A percentile compares a stretch with the other conserved stretches of the same genome.
Evolutionary conservation across 2,329 filamentous ascomycete species (phyloP).

Genomic region (Rutstroemia sp.): DNA sequence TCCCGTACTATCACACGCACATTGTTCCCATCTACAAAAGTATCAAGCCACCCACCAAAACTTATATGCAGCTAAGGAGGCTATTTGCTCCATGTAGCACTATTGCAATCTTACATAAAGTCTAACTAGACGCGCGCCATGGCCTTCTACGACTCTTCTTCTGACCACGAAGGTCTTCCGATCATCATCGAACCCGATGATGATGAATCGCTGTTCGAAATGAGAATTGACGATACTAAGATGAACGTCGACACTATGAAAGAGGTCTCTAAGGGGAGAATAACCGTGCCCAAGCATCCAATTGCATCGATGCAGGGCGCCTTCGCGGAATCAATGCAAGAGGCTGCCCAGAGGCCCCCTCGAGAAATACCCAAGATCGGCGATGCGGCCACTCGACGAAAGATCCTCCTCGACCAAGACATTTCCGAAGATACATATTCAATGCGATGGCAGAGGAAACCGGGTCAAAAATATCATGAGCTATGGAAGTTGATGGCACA

Average conservation of each 20-base stretch:
- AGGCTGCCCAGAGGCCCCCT: constrained; percentile 49
- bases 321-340: constrained; percentile 74
- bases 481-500: constrained; percentile 86
- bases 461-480: constrained; percentile 74
- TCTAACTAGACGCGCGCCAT: constrained; percentile 9
- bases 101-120: constrained; percentile 9
- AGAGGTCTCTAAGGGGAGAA: constrained; percentile 11
- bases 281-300: constrained; percentile 51
- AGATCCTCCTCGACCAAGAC: constrained; percentile 58
- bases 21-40: not conserved
- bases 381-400: constrained; percentile 55
- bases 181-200: constrained; percentile 18
- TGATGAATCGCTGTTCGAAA: constrained; percentile 6
- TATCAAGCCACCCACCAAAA: not conserved
- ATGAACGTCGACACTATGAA: constrained; percentile 21
- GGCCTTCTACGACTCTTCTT: constrained; percentile 18
- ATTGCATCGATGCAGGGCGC: constrained; percentile 71
- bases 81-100: constrained; percentile 7
- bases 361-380: constrained; percentile 45
- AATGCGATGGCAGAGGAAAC: constrained; percentile 67
- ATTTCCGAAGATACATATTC: constrained; percentile 65
- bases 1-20: not conserved
- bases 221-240: constrained; percentile 8
- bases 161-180: constrained; percentile 13
- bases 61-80: constrained; percentile 4